phyloP scores from a whole-genome alignment of 1,284 basidiomycete species.

The Ganoderma resinaceum region DNA sequence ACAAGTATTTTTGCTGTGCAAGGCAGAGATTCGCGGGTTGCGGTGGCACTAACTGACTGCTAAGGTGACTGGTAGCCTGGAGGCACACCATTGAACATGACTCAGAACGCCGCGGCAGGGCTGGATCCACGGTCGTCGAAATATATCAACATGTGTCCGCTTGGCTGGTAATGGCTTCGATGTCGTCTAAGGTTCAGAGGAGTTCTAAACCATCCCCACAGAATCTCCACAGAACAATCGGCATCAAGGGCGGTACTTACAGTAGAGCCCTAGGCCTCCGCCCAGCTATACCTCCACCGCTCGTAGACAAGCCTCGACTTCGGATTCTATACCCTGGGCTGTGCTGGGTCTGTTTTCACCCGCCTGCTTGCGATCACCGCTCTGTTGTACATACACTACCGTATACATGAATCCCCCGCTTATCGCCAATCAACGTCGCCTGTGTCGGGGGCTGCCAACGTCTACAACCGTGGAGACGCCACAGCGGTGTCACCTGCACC shows the following conservation, averaged over 20 bases:
- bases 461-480: conserved; percentile 2
- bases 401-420: neutral
- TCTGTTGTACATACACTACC: neutral
- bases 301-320: neutral
- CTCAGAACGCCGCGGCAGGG: neutral
- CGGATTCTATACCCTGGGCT: neutral
- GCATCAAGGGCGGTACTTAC: neutral
- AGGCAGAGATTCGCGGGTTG: neutral
- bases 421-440: neutral
- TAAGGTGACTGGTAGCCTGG: neutral
- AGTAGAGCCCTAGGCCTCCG: neutral
- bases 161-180: neutral
- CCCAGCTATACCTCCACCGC: neutral
- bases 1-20: neutral
- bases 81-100: neutral
- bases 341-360: neutral
- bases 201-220: neutral
- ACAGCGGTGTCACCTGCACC: neutral
- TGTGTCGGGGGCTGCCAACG: neutral
- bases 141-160: neutral
- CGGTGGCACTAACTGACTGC: neutral
- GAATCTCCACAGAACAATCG: neutral
- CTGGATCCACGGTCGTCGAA: neutral
- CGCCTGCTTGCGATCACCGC: neutral
- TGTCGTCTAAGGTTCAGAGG: neutral